Conservation (phyloP, 495 filamentous ascomycete species). For the Parachaetomium inaequale region DNA sequence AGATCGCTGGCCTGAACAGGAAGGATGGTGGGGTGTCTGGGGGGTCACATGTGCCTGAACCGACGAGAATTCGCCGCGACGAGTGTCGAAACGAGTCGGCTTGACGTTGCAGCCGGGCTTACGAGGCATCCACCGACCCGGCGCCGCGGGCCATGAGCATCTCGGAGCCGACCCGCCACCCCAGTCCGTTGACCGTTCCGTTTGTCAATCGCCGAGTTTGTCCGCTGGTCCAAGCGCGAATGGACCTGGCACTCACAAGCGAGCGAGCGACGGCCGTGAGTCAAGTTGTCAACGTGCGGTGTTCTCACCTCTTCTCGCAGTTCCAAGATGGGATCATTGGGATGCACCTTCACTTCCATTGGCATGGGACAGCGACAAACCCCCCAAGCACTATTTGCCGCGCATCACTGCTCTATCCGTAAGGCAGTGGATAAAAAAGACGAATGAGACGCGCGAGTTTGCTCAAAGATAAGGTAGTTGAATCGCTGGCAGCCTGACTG, state of each 20-base stretch:
- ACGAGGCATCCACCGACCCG: constrained; percentile 1
- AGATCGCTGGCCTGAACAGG: constrained; percentile 3
- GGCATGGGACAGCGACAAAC: too few species aligned
- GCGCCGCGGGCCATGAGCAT: neutral
- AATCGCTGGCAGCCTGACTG: too few species aligned
- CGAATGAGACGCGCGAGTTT: neutral
- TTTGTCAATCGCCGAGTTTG: neutral
- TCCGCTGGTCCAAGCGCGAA: neutral
- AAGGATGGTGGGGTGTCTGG: constrained; percentile 4
- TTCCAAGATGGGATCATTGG: too few species aligned
- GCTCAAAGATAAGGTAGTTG: too few species aligned
- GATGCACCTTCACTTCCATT: too few species aligned
- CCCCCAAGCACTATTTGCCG: too few species aligned
- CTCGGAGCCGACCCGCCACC: neutral
- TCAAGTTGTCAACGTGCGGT: too few species aligned
- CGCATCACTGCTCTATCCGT: too few species aligned
- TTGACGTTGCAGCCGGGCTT: neutral
- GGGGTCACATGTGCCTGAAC: constrained; percentile 14
- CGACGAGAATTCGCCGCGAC: constrained; percentile 17
- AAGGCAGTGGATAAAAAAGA: too few species aligned
- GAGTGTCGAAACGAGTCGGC: constrained; percentile 5
- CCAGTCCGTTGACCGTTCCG: neutral
- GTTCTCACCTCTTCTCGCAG: too few species aligned
- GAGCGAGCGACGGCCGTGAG: too few species aligned
- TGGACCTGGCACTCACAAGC: neutral